Evolutionary conservation across 768 basidiomycete genomes (phyloP), one percentile per base, ranked within the genome.

Genomic region (Russula earlei): DNA sequence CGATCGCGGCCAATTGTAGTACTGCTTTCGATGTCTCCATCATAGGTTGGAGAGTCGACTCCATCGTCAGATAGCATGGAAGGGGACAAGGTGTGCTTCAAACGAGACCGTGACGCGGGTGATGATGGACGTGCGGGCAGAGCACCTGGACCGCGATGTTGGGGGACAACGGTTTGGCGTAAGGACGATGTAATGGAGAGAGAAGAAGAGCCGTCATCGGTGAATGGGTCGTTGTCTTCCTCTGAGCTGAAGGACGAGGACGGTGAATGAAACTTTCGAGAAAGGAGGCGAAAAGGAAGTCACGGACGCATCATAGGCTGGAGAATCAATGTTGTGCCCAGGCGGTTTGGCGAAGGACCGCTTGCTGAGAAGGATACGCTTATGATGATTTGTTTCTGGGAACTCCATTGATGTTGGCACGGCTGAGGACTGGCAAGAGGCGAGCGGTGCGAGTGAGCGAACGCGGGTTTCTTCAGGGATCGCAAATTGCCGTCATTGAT

Each of bases 151-250:
- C 40, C 33, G 56, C 52, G 60, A 67, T 68, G 60, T 50, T 66
- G 67, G 52, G 50, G 60, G 42, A 65, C 43, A 52, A 58, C 57
- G 12, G 54, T 33, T 38, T 45, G 64, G 36, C 42, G 67, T 51
- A 56, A 65, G 42, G 61, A 53, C n/a, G 63, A 53, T 5, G 80
- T 75, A 46, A 76, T 63, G 6, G 79, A 77, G 42, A 81, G 67
- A 48, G 77, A 68, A 29, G 82, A 80, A 22, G 70, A 77, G 46
- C 72, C 80, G 65, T 88, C 87, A 74, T 90, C 88, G 7, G 86
- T 88, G 61, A 87, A 72, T 5, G 87, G 86, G 68, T 90, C 88
- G 67, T 91, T 91, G 78, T 91, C 88, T 71, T 90, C 88, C 66
- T 90, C 87, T 4, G 86, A 89, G 68, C 85, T 87, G 67, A 68